phyloP scores from a whole-genome alignment of 2,329 filamentous ascomycete species.

The Ambrosiella cleistominuta region DNA sequence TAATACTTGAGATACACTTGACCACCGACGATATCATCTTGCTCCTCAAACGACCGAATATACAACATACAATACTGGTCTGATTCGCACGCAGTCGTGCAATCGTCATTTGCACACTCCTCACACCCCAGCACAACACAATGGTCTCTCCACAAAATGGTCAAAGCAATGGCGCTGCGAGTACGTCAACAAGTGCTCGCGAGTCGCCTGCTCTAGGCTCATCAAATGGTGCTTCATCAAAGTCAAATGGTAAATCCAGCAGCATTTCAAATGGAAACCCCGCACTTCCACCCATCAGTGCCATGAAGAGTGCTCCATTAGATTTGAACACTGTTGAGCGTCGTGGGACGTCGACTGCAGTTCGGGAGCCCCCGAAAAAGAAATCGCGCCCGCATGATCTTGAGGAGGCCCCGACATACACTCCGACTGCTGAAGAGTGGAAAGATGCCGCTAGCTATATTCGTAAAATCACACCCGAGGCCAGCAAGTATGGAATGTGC shows the following conservation, averaged over 20 bases:
- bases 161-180: conserved; percentile 21
- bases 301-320: conserved; percentile 44
- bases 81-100: too few relatives aligned
- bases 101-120: too few relatives aligned
- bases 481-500: conserved; percentile 74
- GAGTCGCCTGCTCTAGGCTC: conserved; percentile 31
- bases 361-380: conserved; percentile 59
- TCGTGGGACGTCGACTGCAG: conserved; percentile 62
- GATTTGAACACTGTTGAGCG: conserved; percentile 84
- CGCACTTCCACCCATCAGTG: conserved; percentile 34
- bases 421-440: conserved; percentile 84
- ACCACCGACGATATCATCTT: too few relatives aligned
- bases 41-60: too few relatives aligned
- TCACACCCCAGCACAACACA: too few relatives aligned
- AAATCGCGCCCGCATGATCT: conserved; percentile 68
- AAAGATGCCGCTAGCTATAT: conserved; percentile 89
- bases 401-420: conserved; percentile 76
- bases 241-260: conserved; percentile 27
- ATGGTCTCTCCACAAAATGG: conserved; percentile 11
- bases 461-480: conserved; percentile 75
- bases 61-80: too few relatives aligned
- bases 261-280: conserved; percentile 20
- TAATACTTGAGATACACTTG: too few relatives aligned
- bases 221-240: neutral
- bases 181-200: conserved; percentile 29